phyloP scores from a whole-genome alignment of 176 grass and related monocot genomes.

The Triticum dicoccoides region DNA sequence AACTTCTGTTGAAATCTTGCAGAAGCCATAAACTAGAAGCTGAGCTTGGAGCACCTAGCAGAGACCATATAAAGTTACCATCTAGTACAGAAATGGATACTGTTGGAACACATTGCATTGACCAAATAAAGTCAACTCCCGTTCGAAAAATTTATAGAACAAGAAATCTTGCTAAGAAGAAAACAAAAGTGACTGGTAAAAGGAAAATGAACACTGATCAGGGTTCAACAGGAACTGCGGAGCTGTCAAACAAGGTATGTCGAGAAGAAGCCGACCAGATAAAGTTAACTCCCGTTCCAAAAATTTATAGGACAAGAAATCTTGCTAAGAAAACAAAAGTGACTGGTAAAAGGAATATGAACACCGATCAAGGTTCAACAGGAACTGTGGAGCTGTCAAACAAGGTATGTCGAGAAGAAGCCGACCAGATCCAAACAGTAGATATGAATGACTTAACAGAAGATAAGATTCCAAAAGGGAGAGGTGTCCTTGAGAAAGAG shows the following conservation, averaged over 20 bases:
- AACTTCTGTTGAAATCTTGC: slow-evolving; percentile 25
- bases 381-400: neutral
- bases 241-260: neutral
- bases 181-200: slow-evolving; percentile 15
- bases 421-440: neutral
- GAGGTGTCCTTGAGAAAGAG: neutral
- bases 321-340: slow-evolving; percentile 24
- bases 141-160: slow-evolving; percentile 2
- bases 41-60: slow-evolving; percentile 29
- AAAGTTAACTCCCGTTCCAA: too few relatives aligned
- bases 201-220: neutral
- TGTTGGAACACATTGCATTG: slow-evolving; percentile 32
- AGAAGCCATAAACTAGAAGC: slow-evolving; percentile 50
- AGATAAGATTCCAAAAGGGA: neutral
- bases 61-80: slow-evolving; percentile 60
- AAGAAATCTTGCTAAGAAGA: slow-evolving; percentile 28
- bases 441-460: neutral
- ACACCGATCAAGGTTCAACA: neutral
- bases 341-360: neutral
- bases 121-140: slow-evolving; percentile 54
- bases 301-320: neutral
- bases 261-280: neutral
- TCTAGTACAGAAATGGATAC: neutral
- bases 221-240: neutral
- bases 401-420: slow-evolving; percentile 3